These are phyloP conservation scores for Apiosordaria backusii DNA, from an alignment of 495 filamentous ascomycete species.

Conservation along the genomic window DNA sequence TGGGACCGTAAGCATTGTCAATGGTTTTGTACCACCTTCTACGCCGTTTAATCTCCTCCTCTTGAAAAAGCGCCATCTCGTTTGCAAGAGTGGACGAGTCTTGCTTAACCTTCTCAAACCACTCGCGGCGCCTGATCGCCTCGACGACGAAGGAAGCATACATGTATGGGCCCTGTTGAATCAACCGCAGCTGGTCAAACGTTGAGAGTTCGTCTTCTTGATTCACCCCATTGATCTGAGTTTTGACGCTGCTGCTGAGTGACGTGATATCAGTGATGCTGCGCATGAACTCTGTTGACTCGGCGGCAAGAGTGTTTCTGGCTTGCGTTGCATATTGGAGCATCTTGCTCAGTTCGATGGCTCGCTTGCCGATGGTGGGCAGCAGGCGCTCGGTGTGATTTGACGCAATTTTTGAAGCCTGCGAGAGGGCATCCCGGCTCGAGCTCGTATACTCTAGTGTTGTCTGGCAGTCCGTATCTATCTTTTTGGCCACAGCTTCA, in stretches of 20 bases:
- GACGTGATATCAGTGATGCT: conserved; percentile 74
- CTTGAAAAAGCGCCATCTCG: conserved; percentile 83
- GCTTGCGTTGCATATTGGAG: conserved; percentile 61
- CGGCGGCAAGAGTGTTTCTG: conserved; percentile 55
- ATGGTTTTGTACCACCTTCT: conserved; percentile 87
- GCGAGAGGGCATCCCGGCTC: conserved; percentile 67
- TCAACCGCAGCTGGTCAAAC: conserved; percentile 70
- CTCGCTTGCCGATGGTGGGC: conserved; percentile 70
- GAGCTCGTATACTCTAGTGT: conserved; percentile 64
- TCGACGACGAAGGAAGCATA: conserved; percentile 89
- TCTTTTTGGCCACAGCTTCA: conserved; percentile 76
- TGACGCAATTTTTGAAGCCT: conserved; percentile 81
- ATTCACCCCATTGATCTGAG: conserved; percentile 66
- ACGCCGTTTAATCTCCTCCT: conserved; percentile 83
- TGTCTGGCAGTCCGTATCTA: conserved; percentile 81
- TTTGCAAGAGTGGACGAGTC: conserved; percentile 84
- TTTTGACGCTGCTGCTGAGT: conserved; percentile 62
- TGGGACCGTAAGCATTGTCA: conserved; percentile 52
- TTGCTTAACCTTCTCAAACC: conserved; percentile 79
- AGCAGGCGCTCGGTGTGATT: conserved; percentile 82
- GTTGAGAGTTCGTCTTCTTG: conserved; percentile 63
- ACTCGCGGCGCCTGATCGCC: conserved; percentile 79
- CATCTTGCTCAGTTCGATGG: conserved; percentile 70
- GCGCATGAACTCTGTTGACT: conserved; percentile 69
- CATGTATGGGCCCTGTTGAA: conserved; percentile 75